Conservation (phyloP, 768 basidiomycete genomes). For the Chalciporus piperatus region DNA sequence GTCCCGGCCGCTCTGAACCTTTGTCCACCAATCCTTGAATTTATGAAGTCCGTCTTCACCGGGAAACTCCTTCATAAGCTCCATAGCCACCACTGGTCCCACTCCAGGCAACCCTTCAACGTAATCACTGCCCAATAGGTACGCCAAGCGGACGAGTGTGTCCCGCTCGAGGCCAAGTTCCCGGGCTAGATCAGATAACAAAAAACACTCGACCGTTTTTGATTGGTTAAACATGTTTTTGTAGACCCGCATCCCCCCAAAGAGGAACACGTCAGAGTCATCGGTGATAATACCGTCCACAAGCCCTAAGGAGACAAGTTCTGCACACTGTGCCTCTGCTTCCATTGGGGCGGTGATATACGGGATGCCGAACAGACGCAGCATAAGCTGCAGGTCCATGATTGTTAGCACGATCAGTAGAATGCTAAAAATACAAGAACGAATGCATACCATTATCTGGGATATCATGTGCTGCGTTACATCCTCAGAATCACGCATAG, state of each 20-base stretch:
- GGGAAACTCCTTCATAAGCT: slow-evolving; percentile 89
- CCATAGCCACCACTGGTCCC: slow-evolving; percentile 96
- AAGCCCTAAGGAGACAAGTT: slow-evolving; percentile 77
- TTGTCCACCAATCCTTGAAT: slow-evolving; percentile 94
- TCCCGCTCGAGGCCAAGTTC: slow-evolving; percentile 88
- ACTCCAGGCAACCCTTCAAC: slow-evolving; percentile 89
- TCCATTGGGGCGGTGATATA: slow-evolving; percentile 99
- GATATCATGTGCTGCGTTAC: slow-evolving; percentile 92
- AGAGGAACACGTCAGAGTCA: slow-evolving; percentile 98
- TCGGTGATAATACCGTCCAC: slow-evolving; percentile 99
- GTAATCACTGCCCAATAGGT: slow-evolving; percentile 95
- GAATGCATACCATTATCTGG: slow-evolving; percentile 63
- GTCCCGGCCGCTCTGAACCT: slow-evolving; percentile 89
- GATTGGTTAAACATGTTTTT: slow-evolving; percentile 99
- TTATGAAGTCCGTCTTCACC: slow-evolving; percentile 78
- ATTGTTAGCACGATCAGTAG: slow-evolving; percentile 2
- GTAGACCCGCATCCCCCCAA: slow-evolving; percentile 92
- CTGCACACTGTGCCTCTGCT: slow-evolving; percentile 98
- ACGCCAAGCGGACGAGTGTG: slow-evolving; percentile 84
- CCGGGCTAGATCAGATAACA: slow-evolving; percentile 75
- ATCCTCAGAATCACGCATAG: slow-evolving; percentile 93
- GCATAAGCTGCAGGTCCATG: slow-evolving; percentile 61
- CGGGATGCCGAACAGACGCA: slow-evolving; percentile 93
- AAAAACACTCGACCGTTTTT: slow-evolving; percentile 97
- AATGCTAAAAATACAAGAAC: slow-evolving; percentile 1